Conservation (phyloP, 2,329 filamentous ascomycete genomes). For the Chrysoporthe cubensis region DNA sequence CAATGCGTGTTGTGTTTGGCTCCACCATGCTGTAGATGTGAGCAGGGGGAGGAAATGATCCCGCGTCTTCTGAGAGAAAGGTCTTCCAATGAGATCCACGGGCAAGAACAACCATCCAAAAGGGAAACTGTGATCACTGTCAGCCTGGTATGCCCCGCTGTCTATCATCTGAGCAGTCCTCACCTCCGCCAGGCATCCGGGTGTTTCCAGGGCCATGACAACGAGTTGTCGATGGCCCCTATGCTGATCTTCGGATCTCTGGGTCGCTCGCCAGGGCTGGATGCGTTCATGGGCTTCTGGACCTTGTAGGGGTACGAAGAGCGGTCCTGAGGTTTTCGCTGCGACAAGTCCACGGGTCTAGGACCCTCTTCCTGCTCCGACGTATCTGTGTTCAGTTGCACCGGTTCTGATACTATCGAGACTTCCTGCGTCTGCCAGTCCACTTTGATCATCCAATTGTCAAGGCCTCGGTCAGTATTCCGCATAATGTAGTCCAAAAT, state of each 20-base stretch:
- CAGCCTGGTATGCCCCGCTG: conserved; percentile 28
- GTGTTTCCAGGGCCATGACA: conserved; percentile 99
- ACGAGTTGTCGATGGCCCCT: conserved; percentile 94
- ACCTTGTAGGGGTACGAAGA: conserved; percentile 71
- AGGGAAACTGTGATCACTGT: conserved; percentile 73
- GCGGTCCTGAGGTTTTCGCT: conserved; percentile 46
- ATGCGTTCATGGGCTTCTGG: conserved; percentile 84
- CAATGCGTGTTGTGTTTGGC: conserved; percentile 84
- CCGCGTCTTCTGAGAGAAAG: conserved; percentile 91
- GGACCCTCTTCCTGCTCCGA: conserved; percentile 55
- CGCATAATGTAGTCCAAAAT: conserved; percentile 99
- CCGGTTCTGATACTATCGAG: conserved; percentile 82
- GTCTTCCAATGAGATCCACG: conserved; percentile 92
- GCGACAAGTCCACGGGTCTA: conserved; percentile 62
- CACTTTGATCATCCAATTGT: conserved; percentile 99
- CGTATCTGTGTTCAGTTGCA: conserved; percentile 66
- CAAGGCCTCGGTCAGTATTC: conserved; percentile 93
- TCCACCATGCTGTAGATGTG: conserved; percentile 96
- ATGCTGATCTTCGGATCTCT: conserved; percentile 68
- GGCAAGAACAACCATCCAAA: conserved; percentile 99
- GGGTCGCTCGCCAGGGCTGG: conserved; percentile 50
- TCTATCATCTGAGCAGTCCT: conserved; percentile 15
- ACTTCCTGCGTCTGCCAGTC: conserved; percentile 84
- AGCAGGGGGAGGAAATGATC: conserved; percentile 95
- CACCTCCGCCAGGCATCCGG: conserved; percentile 80